Percentiles rank a stretch among this genome's conserved stretches.
These are phyloP conservation scores for Calycina marina DNA, from an alignment of 2,329 filamentous ascomycete genomes.

Conservation along the genomic window DNA sequence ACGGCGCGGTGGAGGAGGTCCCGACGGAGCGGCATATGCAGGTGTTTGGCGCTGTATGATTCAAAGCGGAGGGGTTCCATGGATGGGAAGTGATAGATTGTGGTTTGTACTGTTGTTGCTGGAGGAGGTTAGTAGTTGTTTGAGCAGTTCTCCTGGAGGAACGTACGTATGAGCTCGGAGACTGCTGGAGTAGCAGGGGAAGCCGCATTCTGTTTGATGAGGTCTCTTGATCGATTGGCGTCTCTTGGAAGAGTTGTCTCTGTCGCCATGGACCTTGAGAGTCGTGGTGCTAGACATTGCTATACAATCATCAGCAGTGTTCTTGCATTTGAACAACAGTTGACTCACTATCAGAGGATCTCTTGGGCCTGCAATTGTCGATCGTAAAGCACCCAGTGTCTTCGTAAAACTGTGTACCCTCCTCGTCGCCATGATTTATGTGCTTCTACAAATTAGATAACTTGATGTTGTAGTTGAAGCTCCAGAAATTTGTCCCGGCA, in stretches of 20 bases:
- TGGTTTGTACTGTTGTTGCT: conserved; percentile 59
- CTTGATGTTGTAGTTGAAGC: conserved; percentile 7
- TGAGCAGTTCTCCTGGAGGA: not conserved
- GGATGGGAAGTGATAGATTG: conserved; percentile 78
- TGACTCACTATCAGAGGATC: conserved; percentile 26
- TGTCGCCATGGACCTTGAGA: conserved; percentile 33
- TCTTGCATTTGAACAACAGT: not conserved
- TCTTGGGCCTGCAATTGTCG: conserved; percentile 15
- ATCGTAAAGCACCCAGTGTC: conserved; percentile 16
- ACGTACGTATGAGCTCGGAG: not conserved
- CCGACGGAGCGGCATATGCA: conserved; percentile 72
- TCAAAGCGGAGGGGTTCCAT: conserved; percentile 72
- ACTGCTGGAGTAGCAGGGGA: not conserved
- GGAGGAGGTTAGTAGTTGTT: too few species aligned
- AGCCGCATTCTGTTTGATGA: not conserved
- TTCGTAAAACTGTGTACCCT: conserved; percentile 18
- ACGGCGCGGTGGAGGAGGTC: conserved; percentile 90
- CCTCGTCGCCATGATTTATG: conserved; percentile 21
- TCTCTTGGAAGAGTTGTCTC: conserved; percentile 24
- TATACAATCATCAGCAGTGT: conserved; percentile 20
- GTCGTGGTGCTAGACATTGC: conserved; percentile 28
- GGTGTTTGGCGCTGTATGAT: conserved; percentile 66
- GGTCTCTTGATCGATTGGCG: not conserved
- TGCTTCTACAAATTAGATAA: conserved; percentile 4
- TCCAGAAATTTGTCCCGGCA: conserved; percentile 15